Evolutionary conservation across 2,329 filamentous ascomycete genomes (phyloP).

Genomic region (Penicillium sp.): DNA sequence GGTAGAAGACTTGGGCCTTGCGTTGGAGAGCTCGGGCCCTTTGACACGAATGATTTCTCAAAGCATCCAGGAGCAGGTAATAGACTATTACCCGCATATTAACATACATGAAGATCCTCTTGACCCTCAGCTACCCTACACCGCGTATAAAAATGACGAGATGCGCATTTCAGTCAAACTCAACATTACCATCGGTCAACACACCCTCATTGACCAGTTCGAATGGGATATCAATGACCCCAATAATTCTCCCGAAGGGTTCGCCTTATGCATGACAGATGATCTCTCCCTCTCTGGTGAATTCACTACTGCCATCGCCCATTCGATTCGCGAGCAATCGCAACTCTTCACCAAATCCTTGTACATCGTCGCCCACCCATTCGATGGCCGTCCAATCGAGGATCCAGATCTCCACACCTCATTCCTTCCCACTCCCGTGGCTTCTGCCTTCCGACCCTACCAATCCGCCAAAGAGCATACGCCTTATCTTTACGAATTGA

Average conservation of each 20-base stretch:
- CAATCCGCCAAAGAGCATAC: slow-evolving; percentile 92
- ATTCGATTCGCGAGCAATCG: slow-evolving; percentile 93
- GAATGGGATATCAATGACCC: slow-evolving; percentile 99
- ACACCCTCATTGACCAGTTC: slow-evolving; percentile 93
- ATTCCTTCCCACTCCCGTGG: slow-evolving; percentile 81
- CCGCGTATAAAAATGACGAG: slow-evolving; percentile 96
- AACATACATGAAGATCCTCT: slow-evolving; percentile 86
- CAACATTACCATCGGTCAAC: slow-evolving; percentile 94
- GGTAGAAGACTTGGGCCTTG: slow-evolving; percentile 80
- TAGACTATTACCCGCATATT: slow-evolving; percentile 90
- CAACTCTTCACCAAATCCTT: slow-evolving; percentile 92
- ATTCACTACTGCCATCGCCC: slow-evolving; percentile 95
- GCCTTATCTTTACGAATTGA: slow-evolving; percentile 91
- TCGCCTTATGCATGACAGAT: slow-evolving; percentile 81
- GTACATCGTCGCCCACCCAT: slow-evolving; percentile 89
- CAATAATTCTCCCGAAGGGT: slow-evolving; percentile 89
- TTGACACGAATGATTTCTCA: slow-evolving; percentile 64
- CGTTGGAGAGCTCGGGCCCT: slow-evolving; percentile 60
- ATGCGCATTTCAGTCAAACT: slow-evolving; percentile 96
- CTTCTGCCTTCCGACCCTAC: slow-evolving; percentile 80
- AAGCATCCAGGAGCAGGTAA: slow-evolving; percentile 81
- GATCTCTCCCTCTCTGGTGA: slow-evolving; percentile 91
- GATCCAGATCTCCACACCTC: slow-evolving; percentile 83
- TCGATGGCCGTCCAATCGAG: slow-evolving; percentile 89
- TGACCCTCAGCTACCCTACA: slow-evolving; percentile 85